A percentile compares a stretch with the other conserved stretches of the same genome.
phyloP scores from a whole-genome alignment of 108 stramenopile species.

The Epithemia pelagica region DNA sequence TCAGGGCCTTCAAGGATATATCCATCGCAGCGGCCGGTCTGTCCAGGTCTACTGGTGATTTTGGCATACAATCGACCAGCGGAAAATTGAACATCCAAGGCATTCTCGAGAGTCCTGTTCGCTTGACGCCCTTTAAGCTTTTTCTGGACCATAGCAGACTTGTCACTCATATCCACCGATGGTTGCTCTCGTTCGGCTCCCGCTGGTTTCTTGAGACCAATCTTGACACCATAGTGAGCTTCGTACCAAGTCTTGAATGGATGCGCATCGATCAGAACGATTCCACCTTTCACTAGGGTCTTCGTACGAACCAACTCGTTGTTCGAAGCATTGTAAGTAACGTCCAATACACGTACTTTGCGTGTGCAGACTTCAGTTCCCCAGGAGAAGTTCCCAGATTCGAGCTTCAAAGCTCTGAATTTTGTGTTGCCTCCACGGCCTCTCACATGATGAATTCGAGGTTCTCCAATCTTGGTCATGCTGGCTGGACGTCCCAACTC shows the following conservation, averaged over 20 bases:
- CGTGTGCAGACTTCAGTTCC: conserved; percentile 96
- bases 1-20: conserved; percentile 98
- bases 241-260: conserved; percentile 99
- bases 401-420: conserved; percentile 94
- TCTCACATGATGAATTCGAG: conserved; percentile 88
- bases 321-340: conserved; percentile 99
- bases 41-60: conserved; percentile 97
- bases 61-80: conserved; percentile 94
- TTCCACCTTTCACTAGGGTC: conserved; percentile 99
- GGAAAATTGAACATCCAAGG: conserved; percentile 93
- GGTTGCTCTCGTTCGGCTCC: conserved; percentile 43
- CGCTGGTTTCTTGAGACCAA: conserved; percentile 89
- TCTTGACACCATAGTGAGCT: conserved; percentile 92
- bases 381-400: conserved; percentile 99
- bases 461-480: conserved; percentile 97
- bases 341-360: conserved; percentile 99
- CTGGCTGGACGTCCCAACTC: conserved; percentile 95
- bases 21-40: conserved; percentile 97
- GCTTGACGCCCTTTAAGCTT: conserved; percentile 88
- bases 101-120: conserved; percentile 76
- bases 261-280: conserved; percentile 96
- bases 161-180: conserved; percentile 27
- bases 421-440: conserved; percentile 95
- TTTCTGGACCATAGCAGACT: conserved; percentile 63
- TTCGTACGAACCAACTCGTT: conserved; percentile 99